phyloP scores from a whole-genome alignment of 2,329 filamentous ascomycete genomes.

The Calonectria honghensis region DNA sequence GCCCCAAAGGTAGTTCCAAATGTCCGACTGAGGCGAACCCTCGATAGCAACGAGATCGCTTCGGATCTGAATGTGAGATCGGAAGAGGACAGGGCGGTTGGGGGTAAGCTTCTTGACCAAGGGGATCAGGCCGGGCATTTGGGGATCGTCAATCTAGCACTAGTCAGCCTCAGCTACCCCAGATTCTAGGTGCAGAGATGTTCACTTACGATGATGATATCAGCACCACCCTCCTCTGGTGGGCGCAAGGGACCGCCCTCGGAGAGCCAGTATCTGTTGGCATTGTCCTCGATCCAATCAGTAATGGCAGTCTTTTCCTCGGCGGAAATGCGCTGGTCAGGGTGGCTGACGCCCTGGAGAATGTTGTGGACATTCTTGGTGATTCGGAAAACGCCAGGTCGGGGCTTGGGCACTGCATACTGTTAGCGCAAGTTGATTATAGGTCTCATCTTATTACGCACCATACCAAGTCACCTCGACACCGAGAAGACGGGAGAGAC shows the following conservation, averaged over 20 bases:
- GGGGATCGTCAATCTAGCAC: slow-evolving; percentile 83
- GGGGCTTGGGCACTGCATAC: slow-evolving; percentile 81
- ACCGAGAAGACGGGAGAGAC: slow-evolving; percentile 79
- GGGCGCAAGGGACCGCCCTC: slow-evolving; percentile 80
- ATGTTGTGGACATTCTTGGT: slow-evolving; percentile 95
- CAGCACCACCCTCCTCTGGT: slow-evolving; percentile 81
- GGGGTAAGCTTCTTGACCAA: slow-evolving; percentile 83
- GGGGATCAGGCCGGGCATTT: slow-evolving; percentile 87
- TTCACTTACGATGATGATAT: slow-evolving; percentile 79
- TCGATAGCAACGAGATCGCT: slow-evolving; percentile 80
- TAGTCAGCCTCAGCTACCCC: slow-evolving; percentile 27
- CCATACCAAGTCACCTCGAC: slow-evolving; percentile 85
- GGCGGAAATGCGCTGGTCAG: slow-evolving; percentile 77
- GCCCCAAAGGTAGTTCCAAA: slow-evolving; percentile 85
- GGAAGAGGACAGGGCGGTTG: slow-evolving; percentile 85
- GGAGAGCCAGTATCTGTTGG: slow-evolving; percentile 83
- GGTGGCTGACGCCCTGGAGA: slow-evolving; percentile 84
- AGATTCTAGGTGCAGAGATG: slow-evolving; percentile 8
- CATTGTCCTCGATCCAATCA: slow-evolving; percentile 84
- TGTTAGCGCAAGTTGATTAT: slow-evolving; percentile 21
- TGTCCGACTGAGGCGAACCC: slow-evolving; percentile 81
- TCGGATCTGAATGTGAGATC: slow-evolving; percentile 89
- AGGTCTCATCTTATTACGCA: slow-evolving; percentile 55
- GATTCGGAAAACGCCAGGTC: slow-evolving; percentile 86
- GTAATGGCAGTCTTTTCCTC: slow-evolving; percentile 79